Conservation (phyloP, 2,329 filamentous ascomycete genomes). For the Apiospora sp. region DNA sequence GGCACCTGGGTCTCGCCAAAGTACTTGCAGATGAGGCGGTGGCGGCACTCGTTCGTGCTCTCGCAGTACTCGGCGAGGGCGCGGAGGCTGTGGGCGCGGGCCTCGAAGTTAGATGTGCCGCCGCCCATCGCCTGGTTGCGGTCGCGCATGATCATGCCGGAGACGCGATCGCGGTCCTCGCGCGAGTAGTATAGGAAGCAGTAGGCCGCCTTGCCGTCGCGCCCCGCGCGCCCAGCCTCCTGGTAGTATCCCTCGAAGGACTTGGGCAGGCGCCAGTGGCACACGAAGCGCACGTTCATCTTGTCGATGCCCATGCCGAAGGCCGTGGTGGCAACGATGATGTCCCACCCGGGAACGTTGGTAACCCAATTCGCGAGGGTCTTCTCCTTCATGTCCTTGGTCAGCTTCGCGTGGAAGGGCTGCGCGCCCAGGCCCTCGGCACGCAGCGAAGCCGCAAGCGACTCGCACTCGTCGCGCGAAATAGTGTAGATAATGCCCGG, state of each 20-base stretch:
- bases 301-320: slow-evolving; percentile 99
- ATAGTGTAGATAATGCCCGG: slow-evolving; percentile 84
- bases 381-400: slow-evolving; percentile 73
- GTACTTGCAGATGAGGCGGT: slow-evolving; percentile 77
- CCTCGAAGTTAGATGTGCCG: slow-evolving; percentile 48
- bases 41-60: slow-evolving; percentile 74
- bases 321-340: slow-evolving; percentile 93
- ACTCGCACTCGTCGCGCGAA: slow-evolving; percentile 77
- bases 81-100: slow-evolving; percentile 69
- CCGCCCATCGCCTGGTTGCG: slow-evolving; percentile 36
- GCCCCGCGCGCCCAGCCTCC: slow-evolving; percentile 89
- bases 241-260: slow-evolving; percentile 97
- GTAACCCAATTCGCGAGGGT: slow-evolving; percentile 76
- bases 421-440: slow-evolving; percentile 76
- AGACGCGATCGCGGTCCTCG: slow-evolving; percentile 82
- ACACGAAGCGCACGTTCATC: slow-evolving; percentile 90
- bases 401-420: slow-evolving; percentile 75
- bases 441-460: slow-evolving; percentile 70
- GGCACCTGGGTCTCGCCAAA: slow-evolving; percentile 72
- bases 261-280: slow-evolving; percentile 93
- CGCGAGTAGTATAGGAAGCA: slow-evolving; percentile 93
- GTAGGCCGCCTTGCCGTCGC: slow-evolving; percentile 85
- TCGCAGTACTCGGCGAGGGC: slow-evolving; percentile 85
- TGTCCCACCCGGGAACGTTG: slow-evolving; percentile 80
- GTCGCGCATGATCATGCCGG: slow-evolving; percentile 61